Evolutionary conservation across 2,329 filamentous ascomycete genomes (phyloP).

Genomic region (Exophiala sp.): DNA sequence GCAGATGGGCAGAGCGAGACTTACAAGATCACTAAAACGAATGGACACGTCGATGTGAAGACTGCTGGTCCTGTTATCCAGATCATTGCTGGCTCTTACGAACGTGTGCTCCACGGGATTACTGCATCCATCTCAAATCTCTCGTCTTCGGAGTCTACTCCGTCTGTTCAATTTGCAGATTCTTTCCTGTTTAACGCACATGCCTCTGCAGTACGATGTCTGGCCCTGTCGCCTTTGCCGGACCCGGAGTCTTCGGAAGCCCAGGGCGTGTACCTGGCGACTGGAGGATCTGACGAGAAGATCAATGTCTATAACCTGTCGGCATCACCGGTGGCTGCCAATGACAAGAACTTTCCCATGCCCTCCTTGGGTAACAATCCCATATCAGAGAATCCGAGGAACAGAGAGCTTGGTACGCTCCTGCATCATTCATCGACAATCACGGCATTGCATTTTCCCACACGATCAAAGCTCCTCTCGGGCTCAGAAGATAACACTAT

Average conservation of each 20-base stretch:
- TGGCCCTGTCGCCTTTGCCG: conserved; percentile 76
- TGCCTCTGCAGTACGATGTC: conserved; percentile 77
- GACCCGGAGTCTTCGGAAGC: conserved; percentile 45
- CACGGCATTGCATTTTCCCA: conserved; percentile 74
- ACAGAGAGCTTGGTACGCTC: conserved; percentile 79
- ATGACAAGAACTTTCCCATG: conserved; percentile 52
- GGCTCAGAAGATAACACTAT: conserved; percentile 86
- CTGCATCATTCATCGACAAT: conserved; percentile 81
- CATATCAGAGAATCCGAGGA: conserved; percentile 76
- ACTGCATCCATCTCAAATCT: conserved; percentile 60
- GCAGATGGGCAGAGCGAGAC: conserved; percentile 17
- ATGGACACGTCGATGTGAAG: conserved; percentile 30
- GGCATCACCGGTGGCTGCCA: conserved; percentile 55
- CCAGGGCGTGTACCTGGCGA: conserved; percentile 85
- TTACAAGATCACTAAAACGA: conserved; percentile 29
- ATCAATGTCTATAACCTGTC: conserved; percentile 93
- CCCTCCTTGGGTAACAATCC: conserved; percentile 65
- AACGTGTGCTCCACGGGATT: conserved; percentile 83
- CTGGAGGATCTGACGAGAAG: conserved; percentile 84
- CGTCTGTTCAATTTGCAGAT: conserved; percentile 66
- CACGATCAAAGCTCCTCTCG: conserved; percentile 79
- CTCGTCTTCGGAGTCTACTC: conserved; percentile 24
- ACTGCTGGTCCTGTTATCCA: conserved; percentile 58
- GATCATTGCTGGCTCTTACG: conserved; percentile 88
- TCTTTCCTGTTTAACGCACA: conserved; percentile 96